These are phyloP conservation scores for Colletotrichum chrysophilum DNA, from an alignment of 2,329 filamentous ascomycete genomes.

Conservation along the genomic window DNA sequence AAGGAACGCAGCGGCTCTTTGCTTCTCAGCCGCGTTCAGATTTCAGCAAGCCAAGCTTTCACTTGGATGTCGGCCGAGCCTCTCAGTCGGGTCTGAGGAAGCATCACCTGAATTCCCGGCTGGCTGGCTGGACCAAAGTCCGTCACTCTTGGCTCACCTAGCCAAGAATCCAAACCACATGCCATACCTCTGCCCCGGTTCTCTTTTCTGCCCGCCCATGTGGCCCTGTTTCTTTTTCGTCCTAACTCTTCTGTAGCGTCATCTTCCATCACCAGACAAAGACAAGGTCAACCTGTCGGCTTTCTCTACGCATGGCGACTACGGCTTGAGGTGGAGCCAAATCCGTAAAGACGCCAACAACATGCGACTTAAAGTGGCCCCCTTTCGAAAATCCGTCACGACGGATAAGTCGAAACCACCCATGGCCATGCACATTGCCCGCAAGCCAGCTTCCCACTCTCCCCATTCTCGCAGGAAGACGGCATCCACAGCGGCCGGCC, in stretches of 20 bases:
- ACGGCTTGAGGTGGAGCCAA: background rate
- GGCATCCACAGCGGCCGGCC: background rate
- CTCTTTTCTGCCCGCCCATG: background rate
- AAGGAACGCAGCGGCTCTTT: background rate
- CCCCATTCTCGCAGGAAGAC: background rate
- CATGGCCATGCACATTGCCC: background rate
- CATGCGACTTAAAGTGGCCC: conserved; percentile 2
- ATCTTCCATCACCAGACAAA: background rate
- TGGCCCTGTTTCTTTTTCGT: background rate
- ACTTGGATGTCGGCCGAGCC: background rate
- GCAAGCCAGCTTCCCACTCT: background rate
- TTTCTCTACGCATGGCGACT: background rate
- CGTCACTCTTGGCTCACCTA: background rate
- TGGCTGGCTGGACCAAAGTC: background rate
- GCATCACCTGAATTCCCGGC: background rate
- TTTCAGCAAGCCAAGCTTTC: background rate
- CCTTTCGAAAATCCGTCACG: conserved; percentile 4
- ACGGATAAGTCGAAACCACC: conserved; percentile 4
- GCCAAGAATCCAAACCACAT: background rate
- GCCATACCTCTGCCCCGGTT: background rate
- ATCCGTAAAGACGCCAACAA: background rate
- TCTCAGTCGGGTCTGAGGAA: background rate
- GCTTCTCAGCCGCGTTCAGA: background rate
- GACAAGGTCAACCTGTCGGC: background rate
- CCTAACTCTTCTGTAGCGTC: background rate